Conservation (phyloP, 129 eudicot species). For the Escallonia rubra region DNA sequence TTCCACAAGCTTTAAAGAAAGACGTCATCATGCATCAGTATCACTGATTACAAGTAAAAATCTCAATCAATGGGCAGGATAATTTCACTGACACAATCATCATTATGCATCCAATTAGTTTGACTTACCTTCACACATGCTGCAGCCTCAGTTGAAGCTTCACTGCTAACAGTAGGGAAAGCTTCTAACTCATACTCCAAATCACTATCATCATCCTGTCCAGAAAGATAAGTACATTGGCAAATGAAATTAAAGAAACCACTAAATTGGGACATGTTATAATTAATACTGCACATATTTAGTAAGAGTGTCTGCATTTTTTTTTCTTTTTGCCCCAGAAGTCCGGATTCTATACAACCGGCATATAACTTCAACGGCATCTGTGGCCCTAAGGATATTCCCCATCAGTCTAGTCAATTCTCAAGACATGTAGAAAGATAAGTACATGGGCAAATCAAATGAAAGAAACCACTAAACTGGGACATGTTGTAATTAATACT, state of each 20-base stretch:
- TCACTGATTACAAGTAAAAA: not conserved
- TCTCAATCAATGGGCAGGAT: not conserved
- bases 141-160: slow-evolving; percentile 80
- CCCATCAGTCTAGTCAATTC: too few relatives aligned
- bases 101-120: not conserved
- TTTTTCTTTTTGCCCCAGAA: too few relatives aligned
- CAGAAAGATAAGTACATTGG: not conserved
- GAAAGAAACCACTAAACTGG: not conserved
- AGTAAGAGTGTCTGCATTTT: not conserved
- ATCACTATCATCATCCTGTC: slow-evolving; percentile 95
- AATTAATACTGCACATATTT: not conserved
- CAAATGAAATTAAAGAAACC: not conserved
- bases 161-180: slow-evolving; percentile 63
- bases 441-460: not conserved
- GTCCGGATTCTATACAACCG: too few relatives aligned
- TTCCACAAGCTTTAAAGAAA: not conserved
- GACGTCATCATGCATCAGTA: not conserved
- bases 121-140: slow-evolving; percentile 74
- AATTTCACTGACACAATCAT: not conserved
- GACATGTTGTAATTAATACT: not conserved
- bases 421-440: not conserved
- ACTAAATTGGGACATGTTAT: not conserved
- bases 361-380: too few relatives aligned
- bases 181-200: slow-evolving; percentile 79
- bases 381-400: too few relatives aligned